These are phyloP conservation scores for Saccharomycopsis fibuligera DNA, from an alignment of 805 yeast species.

Conservation along the genomic window DNA sequence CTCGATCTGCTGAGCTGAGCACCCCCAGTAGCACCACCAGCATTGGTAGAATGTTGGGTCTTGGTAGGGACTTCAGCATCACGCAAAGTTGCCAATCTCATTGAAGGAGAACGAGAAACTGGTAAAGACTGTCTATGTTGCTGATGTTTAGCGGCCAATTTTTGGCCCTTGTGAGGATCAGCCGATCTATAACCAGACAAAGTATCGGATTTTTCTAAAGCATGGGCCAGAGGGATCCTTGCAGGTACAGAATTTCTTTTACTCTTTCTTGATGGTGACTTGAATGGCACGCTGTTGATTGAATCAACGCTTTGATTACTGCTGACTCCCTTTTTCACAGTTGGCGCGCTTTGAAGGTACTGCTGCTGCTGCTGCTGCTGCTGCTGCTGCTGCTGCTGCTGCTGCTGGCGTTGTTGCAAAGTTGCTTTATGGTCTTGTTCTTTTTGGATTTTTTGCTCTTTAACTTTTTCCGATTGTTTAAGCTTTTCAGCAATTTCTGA, in stretches of 20 bases:
- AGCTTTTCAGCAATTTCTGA: conserved; percentile 1
- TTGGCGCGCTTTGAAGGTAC: not conserved
- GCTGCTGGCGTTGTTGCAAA: not conserved
- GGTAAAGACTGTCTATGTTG: conserved; percentile 1
- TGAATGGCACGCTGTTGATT: not conserved
- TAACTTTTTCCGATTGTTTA: not conserved
- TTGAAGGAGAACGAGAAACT: not conserved
- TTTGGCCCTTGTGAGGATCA: not conserved
- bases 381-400: not conserved
- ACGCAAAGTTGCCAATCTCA: not conserved
- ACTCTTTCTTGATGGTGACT: not conserved
- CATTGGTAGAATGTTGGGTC: not conserved
- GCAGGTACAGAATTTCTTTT: conserved; percentile 15
- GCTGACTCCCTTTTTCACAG: not conserved
- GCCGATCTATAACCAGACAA: not conserved
- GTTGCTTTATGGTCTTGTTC: not conserved
- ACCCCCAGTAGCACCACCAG: not conserved
- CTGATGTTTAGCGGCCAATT: not conserved
- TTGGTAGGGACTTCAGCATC: not conserved
- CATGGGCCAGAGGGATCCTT: conserved; percentile 17
- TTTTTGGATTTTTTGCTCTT: not conserved
- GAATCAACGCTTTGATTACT: not conserved
- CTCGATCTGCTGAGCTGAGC: not conserved
- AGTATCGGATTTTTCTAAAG: conserved; percentile 6
- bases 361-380: not conserved